phyloP scores from a whole-genome alignment of 805 yeast genomes.

The Candida gorgasii region DNA sequence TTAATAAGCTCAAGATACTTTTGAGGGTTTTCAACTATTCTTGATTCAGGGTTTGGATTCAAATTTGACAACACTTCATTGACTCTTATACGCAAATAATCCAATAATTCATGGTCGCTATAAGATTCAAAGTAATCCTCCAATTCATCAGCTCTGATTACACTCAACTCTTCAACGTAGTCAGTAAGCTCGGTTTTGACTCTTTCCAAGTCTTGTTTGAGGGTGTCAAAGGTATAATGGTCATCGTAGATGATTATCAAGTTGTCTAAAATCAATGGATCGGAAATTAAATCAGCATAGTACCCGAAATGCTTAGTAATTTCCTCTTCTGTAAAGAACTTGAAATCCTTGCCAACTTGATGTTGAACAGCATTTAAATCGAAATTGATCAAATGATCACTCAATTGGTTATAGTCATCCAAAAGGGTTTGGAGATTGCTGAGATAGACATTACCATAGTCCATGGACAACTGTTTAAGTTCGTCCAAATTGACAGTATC shows the following conservation, averaged over 20 bases:
- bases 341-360: slow-evolving; percentile 13
- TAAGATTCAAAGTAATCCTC: slow-evolving; percentile 2
- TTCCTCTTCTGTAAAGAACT: slow-evolving; percentile 13
- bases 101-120: slow-evolving; percentile 17
- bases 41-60: slow-evolving; percentile 16
- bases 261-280: slow-evolving; percentile 16
- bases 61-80: slow-evolving; percentile 17
- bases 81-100: slow-evolving; percentile 17
- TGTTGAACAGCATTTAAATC: slow-evolving; percentile 9
- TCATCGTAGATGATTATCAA: slow-evolving; percentile 11
- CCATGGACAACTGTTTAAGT: slow-evolving; percentile 3
- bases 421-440: slow-evolving; percentile 11
- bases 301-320: slow-evolving; percentile 16
- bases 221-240: background rate
- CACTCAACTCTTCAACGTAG: slow-evolving; percentile 16
- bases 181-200: background rate
- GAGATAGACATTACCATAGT: slow-evolving; percentile 13
- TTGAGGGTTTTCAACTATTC: background rate
- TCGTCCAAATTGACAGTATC: background rate
- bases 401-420: slow-evolving; percentile 13
- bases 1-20: background rate
- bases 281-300: slow-evolving; percentile 13
- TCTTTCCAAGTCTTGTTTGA: background rate
- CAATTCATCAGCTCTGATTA: slow-evolving; percentile 22
- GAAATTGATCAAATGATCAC: slow-evolving; percentile 6